Evolutionary conservation across 2,329 filamentous ascomycete species (phyloP).

Genomic region (Botrytis aclada): DNA sequence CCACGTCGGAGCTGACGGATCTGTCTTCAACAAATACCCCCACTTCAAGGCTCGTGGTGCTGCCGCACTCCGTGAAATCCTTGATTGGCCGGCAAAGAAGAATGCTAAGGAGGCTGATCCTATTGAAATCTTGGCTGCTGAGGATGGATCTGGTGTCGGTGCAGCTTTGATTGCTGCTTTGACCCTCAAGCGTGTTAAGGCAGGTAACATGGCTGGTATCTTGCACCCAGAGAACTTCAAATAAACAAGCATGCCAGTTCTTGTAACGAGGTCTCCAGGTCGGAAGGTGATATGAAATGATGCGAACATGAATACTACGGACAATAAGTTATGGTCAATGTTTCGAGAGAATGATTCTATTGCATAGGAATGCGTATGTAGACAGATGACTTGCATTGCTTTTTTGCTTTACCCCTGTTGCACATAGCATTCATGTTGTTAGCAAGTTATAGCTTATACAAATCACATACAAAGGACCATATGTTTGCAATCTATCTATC

Average conservation of each 20-base stretch:
- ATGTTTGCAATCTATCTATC: neutral
- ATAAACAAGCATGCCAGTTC: neutral
- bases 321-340: neutral
- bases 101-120: conserved; percentile 74
- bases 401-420: neutral
- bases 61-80: conserved; percentile 85
- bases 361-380: neutral
- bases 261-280: neutral
- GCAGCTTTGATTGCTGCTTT: conserved; percentile 85
- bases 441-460: too few relatives aligned
- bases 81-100: conserved; percentile 82
- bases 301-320: neutral
- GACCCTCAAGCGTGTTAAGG: conserved; percentile 61
- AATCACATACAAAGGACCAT: neutral
- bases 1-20: conserved; percentile 95
- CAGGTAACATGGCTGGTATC: conserved; percentile 62
- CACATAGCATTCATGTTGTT: neutral
- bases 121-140: conserved; percentile 81
- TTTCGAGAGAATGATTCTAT: neutral
- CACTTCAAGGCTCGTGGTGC: conserved; percentile 95
- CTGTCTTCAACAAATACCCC: conserved; percentile 98
- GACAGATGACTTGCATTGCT: neutral
- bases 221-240: conserved; percentile 62
- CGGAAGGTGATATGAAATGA: neutral
- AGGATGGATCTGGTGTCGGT: conserved; percentile 96